These are phyloP conservation scores for Hysterium pulicare DNA, from an alignment of 2,329 filamentous ascomycete genomes.

Conservation along the genomic window DNA sequence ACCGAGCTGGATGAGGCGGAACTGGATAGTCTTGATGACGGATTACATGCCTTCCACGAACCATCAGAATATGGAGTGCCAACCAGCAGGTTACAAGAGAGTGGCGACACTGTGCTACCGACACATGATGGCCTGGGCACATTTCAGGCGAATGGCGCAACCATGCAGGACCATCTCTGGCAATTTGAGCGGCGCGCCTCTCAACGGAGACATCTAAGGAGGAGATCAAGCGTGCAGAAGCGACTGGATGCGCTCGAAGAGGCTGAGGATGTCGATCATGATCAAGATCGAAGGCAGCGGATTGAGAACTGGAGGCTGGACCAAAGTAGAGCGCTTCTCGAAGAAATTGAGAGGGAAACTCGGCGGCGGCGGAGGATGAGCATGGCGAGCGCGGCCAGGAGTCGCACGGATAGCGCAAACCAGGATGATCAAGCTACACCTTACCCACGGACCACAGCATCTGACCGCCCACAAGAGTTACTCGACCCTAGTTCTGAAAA, in stretches of 20 bases:
- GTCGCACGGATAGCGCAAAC: constrained; percentile 21
- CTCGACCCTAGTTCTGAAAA: constrained; percentile 45
- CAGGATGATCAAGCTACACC: constrained; percentile 10
- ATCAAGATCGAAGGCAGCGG: constrained; percentile 69
- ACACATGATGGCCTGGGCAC: constrained; percentile 88
- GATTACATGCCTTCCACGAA: constrained; percentile 81
- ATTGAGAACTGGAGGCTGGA: constrained; percentile 93
- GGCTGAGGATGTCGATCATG: constrained; percentile 53
- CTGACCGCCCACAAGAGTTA: neutral
- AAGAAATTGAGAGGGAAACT: constrained; percentile 87
- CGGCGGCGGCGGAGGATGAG: constrained; percentile 62
- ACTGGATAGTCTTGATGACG: constrained; percentile 89
- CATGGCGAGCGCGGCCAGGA: constrained; percentile 47
- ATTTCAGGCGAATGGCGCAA: constrained; percentile 63
- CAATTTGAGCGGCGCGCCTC: constrained; percentile 86
- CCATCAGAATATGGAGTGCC: constrained; percentile 42
- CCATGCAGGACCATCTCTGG: constrained; percentile 79
- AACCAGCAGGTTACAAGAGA: constrained; percentile 51
- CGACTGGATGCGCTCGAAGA: constrained; percentile 55
- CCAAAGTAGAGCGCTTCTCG: constrained; percentile 78
- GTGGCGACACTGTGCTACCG: constrained; percentile 71
- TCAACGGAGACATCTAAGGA: constrained; percentile 47
- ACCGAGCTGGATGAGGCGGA: constrained; percentile 62
- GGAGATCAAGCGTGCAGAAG: constrained; percentile 57
- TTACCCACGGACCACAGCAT: constrained; percentile 9